Evolutionary conservation across 2,329 filamentous ascomycete species (phyloP).

Genomic region (Coniochaeta prunicola): DNA sequence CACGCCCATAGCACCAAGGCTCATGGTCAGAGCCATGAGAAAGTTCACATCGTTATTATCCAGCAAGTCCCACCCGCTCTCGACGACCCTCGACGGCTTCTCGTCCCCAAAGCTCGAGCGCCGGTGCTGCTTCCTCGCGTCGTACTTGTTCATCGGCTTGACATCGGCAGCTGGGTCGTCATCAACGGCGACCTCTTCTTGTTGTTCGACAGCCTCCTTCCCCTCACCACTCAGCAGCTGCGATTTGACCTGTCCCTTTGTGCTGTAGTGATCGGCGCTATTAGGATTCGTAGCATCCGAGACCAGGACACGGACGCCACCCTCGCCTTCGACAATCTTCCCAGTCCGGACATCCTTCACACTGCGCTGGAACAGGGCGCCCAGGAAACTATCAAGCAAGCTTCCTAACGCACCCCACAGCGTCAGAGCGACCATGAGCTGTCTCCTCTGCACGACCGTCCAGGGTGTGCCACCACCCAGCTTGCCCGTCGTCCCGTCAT

Average conservation of each 20-base stretch:
- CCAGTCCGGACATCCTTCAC: slow-evolving; percentile 78
- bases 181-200: slow-evolving; percentile 23
- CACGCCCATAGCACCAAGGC: slow-evolving; percentile 64
- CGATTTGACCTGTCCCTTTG: slow-evolving; percentile 31
- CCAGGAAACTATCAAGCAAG: slow-evolving; percentile 79
- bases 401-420: slow-evolving; percentile 73
- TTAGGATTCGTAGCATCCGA: slow-evolving; percentile 22
- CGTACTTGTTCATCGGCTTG: slow-evolving; percentile 32
- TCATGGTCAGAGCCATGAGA: slow-evolving; percentile 80
- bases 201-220: slow-evolving; percentile 32
- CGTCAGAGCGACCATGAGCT: slow-evolving; percentile 52
- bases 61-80: slow-evolving; percentile 65
- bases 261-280: slow-evolving; percentile 21
- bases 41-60: slow-evolving; percentile 97
- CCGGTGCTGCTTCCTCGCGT: slow-evolving; percentile 40
- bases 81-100: slow-evolving; percentile 54
- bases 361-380: slow-evolving; percentile 76
- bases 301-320: slow-evolving; percentile 53
- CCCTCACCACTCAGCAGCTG: slow-evolving; percentile 35
- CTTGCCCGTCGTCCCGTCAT: slow-evolving; percentile 24
- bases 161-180: slow-evolving; percentile 26
- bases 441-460: slow-evolving; percentile 35
- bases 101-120: slow-evolving; percentile 45
- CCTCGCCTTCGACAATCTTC: slow-evolving; percentile 82
- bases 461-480: slow-evolving; percentile 40